A percentile compares a stretch with the other conserved stretches of the same genome.
Conservation (phyloP, 257 asterid genomes). For the Eucommia ulmoides region DNA sequence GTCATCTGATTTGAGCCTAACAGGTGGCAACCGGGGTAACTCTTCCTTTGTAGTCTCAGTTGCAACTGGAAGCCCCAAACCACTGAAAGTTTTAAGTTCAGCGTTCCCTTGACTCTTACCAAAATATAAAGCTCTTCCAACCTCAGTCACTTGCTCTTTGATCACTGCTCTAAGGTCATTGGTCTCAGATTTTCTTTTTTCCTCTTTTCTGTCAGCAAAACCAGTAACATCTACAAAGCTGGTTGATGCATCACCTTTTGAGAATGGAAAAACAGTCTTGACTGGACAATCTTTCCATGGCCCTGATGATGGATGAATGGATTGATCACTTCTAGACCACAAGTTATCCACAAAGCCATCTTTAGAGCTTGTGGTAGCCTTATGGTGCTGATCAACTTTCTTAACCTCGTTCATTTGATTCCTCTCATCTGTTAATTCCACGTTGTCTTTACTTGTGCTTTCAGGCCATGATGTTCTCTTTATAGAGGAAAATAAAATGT, state of each 20-base stretch:
- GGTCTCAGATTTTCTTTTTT: conserved; percentile 43
- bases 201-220: conserved; percentile 41
- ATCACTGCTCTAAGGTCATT: conserved; percentile 44
- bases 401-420: conserved; percentile 37
- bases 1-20: conserved; percentile 80
- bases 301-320: conserved; percentile 31
- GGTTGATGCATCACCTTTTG: conserved; percentile 47
- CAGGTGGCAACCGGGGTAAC: conserved; percentile 85
- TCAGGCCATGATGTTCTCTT: conserved; percentile 47
- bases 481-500: conserved; percentile 32
- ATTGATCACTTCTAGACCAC: conserved; percentile 40
- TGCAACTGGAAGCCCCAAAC: conserved; percentile 38
- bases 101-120: conserved; percentile 44
- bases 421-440: conserved; percentile 19
- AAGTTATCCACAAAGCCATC: conserved; percentile 31
- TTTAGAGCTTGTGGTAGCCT: conserved; percentile 23
- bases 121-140: conserved; percentile 64
- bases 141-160: conserved; percentile 85
- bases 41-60: conserved; percentile 72
- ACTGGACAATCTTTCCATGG: conserved; percentile 54
- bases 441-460: conserved; percentile 29
- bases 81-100: conserved; percentile 41
- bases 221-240: conserved; percentile 33
- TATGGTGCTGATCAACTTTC: conserved; percentile 38
- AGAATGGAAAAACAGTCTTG: conserved; percentile 58